Base-by-base conservation (phyloP, 2,329 filamentous ascomycete species). In the Fusarium solani-melongenae region DNA sequence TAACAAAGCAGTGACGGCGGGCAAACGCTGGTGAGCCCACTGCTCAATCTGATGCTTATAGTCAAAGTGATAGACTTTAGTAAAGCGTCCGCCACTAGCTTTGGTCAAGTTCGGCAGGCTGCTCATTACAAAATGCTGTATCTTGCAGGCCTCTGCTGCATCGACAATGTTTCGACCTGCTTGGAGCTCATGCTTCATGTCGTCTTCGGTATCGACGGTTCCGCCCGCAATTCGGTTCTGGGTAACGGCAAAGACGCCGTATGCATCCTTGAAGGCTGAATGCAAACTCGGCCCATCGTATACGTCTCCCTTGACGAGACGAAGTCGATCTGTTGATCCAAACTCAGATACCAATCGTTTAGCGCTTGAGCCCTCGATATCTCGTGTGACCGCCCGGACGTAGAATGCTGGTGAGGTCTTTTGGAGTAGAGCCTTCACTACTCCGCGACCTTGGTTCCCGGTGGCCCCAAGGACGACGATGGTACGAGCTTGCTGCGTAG, bases 51-150 rank as follows among this genome's bases (percentile, higher is more conserved):
- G 27, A 10, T 64, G 55, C 31, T 73, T 73, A 36, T 64, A 67
- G 39, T 73, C 57, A 46, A 73, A 67, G 34, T 72, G 71, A 22
- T 70, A 66, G 4, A 70, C 39, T n/a, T 64, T 55, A 6, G 41
- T 60, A n/a, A 62, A 72, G 33, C 11, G 57, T 0, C 69, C 69
- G 6, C 31, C 15, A 38, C 66, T 73, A 0, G 61, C 66, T 10
- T 39, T 31, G 3, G 39, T 53, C 34, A 72, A 27, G 33, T 70
- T 59, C 5, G 69, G 71, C 20, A 73, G 44, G 20, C 69, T 71
- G 39, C 71, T 73, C 15, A 73, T 46, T 6, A 73, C 69, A 56
- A 73, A 73, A 39, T 73, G 69, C 20, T 67, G 6, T 39, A 72
- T 53, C 20, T 53, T 57, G 53, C 66, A 67, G 7, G 39, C 12